phyloP scores from a whole-genome alignment of 768 basidiomycete species.

The Rhizopogon rudus region DNA sequence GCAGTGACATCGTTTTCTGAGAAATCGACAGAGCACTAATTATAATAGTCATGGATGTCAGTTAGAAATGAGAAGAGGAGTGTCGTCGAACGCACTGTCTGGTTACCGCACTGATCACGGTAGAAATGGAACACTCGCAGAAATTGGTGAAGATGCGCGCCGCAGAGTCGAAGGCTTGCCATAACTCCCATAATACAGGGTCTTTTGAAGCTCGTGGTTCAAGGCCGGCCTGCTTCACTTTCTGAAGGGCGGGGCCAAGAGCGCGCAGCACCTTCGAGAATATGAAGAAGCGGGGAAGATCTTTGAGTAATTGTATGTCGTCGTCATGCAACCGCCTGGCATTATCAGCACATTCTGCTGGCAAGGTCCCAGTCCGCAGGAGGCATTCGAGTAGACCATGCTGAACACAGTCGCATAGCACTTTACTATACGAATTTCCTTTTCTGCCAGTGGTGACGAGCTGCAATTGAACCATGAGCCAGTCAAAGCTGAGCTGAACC shows the following conservation, averaged over 20 bases:
- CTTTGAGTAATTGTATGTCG: constrained; percentile 3
- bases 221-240: background rate
- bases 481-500: too few relatives aligned
- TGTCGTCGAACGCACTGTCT: background rate
- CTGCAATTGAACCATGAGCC: too few relatives aligned
- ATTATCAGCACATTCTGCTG: background rate
- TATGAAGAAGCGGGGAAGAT: background rate
- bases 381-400: constrained; percentile 3
- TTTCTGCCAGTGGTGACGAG: too few relatives aligned
- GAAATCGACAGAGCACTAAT: background rate
- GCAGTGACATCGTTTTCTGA: background rate
- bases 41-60: background rate
- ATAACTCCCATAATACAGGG: background rate
- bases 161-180: background rate
- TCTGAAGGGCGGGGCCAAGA: constrained; percentile 1
- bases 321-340: constrained; percentile 1
- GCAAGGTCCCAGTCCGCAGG: background rate
- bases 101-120: background rate
- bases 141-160: background rate
- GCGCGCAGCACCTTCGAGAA: background rate
- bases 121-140: background rate
- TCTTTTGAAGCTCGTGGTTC: background rate
- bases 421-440: too few relatives aligned
- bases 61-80: background rate
- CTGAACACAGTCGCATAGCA: background rate